Evolutionary conservation across 805 yeast species (phyloP).

Genomic region (Metschnikowia similis): DNA sequence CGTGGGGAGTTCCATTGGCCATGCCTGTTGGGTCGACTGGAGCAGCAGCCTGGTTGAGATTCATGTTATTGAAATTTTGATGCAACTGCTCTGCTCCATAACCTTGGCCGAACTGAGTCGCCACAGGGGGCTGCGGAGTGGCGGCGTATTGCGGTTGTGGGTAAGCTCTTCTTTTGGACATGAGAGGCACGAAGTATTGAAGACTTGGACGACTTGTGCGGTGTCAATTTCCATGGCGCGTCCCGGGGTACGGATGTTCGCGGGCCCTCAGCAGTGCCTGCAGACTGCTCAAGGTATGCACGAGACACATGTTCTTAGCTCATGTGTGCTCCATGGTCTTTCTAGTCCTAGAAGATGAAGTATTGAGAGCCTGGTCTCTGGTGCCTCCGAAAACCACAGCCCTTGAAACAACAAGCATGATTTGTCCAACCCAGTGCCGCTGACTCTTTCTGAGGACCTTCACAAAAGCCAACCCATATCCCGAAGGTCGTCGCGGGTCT

Average conservation of each 20-base stretch:
- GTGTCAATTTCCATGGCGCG: conserved; percentile 12
- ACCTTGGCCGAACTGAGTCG: conserved; percentile 15
- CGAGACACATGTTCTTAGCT: background rate
- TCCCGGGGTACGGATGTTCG: background rate
- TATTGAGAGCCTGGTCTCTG: no score
- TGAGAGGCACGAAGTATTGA: conserved; percentile 11
- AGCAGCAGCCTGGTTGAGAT: conserved; percentile 20
- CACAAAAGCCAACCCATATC: no score
- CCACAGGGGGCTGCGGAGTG: conserved; percentile 14
- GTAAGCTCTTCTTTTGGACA: conserved; percentile 46
- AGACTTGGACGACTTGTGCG: conserved; percentile 7
- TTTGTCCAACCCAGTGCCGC: no score
- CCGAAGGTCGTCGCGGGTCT: no score
- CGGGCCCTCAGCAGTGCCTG: background rate
- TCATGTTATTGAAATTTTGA: conserved; percentile 31
- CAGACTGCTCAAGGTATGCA: background rate
- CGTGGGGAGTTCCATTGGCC: conserved; percentile 17
- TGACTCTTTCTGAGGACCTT: no score
- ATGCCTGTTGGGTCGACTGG: conserved; percentile 9
- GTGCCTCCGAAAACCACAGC: no score
- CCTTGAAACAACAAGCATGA: no score
- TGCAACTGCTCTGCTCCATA: conserved; percentile 33
- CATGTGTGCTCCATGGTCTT: background rate
- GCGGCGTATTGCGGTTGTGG: conserved; percentile 44
- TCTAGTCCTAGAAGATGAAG: background rate